Percentiles rank a stretch among this genome's conserved stretches.
phyloP scores from a whole-genome alignment of 129 eudicot genomes.

The Silybum marianum region DNA sequence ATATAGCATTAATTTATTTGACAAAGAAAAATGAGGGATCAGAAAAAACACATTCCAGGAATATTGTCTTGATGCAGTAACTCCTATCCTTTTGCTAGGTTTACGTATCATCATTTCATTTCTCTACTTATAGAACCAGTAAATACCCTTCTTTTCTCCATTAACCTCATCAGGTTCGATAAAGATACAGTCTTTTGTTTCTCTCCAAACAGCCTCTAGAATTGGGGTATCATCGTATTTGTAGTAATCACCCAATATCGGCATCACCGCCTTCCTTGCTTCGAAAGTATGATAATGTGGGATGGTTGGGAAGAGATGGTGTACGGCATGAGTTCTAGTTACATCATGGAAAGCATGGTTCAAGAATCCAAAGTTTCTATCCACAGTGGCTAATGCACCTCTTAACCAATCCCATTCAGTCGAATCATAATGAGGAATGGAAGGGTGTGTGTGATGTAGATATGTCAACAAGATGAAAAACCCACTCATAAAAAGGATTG shows the following conservation, averaged over 20 bases:
- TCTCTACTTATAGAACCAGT: conserved; percentile 35
- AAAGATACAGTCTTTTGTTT: conserved; percentile 37
- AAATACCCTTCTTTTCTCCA: conserved; percentile 36
- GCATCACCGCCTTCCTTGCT: conserved; percentile 35
- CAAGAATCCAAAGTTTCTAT: conserved; percentile 35
- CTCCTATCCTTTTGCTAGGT: too few relatives aligned
- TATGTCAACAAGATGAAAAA: conserved; percentile 33
- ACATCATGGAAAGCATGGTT: conserved; percentile 32
- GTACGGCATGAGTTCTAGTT: conserved; percentile 26
- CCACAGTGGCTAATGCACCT: conserved; percentile 38
- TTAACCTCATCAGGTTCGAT: conserved; percentile 36
- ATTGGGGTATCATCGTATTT: conserved; percentile 35
- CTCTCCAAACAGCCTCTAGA: conserved; percentile 43
- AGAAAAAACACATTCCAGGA: too few relatives aligned
- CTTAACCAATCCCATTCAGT: conserved; percentile 46
- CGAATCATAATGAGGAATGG: conserved; percentile 40
- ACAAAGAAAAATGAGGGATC: not conserved
- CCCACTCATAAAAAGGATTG: conserved; percentile 23
- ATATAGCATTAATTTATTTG: too few relatives aligned
- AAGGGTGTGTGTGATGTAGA: conserved; percentile 38
- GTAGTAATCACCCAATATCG: conserved; percentile 42
- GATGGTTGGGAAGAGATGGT: conserved; percentile 39
- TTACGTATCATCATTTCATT: too few relatives aligned
- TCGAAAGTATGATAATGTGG: conserved; percentile 41
- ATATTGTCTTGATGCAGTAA: too few relatives aligned